phyloP scores from a whole-genome alignment of 1,284 basidiomycete species.

The Phylloboletellus chloephorus region DNA sequence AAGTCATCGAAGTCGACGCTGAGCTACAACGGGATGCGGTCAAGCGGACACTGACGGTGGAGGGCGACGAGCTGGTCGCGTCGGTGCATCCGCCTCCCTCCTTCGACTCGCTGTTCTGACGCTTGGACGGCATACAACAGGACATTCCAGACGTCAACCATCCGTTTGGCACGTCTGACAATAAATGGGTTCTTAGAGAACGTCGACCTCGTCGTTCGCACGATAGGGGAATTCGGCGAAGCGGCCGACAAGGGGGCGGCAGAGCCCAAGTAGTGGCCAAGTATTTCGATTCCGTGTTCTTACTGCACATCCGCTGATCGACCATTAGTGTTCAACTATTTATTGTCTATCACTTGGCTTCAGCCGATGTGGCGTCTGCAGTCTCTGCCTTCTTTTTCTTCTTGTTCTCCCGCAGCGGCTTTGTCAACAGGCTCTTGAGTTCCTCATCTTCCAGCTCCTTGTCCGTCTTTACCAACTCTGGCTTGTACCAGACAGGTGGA shows the following conservation, averaged over 20 bases:
- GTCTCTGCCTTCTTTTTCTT: conserved; percentile 75
- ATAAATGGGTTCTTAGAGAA: conserved; percentile 85
- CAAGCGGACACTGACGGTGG: conserved; percentile 59
- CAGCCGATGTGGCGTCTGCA: conserved; percentile 25
- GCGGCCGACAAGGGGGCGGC: conserved; percentile 38
- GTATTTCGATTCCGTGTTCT: conserved; percentile 10
- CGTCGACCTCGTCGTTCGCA: conserved; percentile 76
- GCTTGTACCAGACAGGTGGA: conserved; percentile 88
- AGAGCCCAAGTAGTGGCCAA: conserved; percentile 10
- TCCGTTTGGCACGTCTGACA: conserved; percentile 77
- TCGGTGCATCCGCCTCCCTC: conserved; percentile 34
- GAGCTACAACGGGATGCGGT: conserved; percentile 80
- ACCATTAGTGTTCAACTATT: conserved; percentile 19
- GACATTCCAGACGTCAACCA: conserved; percentile 68
- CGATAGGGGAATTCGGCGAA: conserved; percentile 73
- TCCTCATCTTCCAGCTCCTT: conserved; percentile 88
- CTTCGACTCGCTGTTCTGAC: conserved; percentile 2
- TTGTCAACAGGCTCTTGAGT: conserved; percentile 71
- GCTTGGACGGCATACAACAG: conserved; percentile 33
- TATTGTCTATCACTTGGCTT: conserved; percentile 31
- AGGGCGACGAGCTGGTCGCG: conserved; percentile 67
- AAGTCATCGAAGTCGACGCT: conserved; percentile 78
- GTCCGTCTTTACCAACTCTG: conserved; percentile 83
- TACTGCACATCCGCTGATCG: conserved; percentile 15
- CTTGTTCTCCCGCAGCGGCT: conserved; percentile 83